These are phyloP conservation scores for Coniferiporia sulphurascens DNA, from an alignment of 1,284 basidiomycete species.

Conservation along the genomic window DNA sequence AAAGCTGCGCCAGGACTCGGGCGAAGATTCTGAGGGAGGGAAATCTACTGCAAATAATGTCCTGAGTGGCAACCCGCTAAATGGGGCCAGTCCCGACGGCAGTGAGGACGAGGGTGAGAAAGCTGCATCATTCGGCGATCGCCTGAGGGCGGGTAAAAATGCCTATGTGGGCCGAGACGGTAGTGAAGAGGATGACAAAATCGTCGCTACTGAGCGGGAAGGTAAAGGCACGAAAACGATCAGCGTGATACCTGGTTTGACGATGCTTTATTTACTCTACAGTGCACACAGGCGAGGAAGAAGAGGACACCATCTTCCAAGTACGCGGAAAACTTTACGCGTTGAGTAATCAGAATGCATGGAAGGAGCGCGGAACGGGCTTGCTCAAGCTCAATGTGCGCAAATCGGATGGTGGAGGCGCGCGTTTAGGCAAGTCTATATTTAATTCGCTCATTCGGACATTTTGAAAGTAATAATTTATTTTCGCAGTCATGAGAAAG, in stretches of 20 bases:
- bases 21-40: slow-evolving; percentile 15
- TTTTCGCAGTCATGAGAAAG: slow-evolving; percentile 83
- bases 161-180: slow-evolving; percentile 35
- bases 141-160: slow-evolving; percentile 47
- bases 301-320: slow-evolving; percentile 81
- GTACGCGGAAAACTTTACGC: slow-evolving; percentile 83
- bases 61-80: neutral
- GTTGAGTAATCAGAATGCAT: slow-evolving; percentile 61
- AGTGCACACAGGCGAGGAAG: slow-evolving; percentile 91
- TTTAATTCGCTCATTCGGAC: neutral
- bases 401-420: slow-evolving; percentile 58
- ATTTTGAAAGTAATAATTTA: neutral
- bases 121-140: slow-evolving; percentile 51
- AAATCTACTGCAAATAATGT: slow-evolving; percentile 1
- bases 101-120: slow-evolving; percentile 30
- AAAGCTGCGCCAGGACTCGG: slow-evolving; percentile 18
- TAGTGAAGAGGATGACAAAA: slow-evolving; percentile 45
- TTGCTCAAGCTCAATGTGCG: slow-evolving; percentile 78
- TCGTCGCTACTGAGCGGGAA: slow-evolving; percentile 60
- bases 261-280: slow-evolving; percentile 11
- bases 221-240: slow-evolving; percentile 38
- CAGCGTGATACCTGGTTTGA: neutral
- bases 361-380: slow-evolving; percentile 90
- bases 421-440: slow-evolving; percentile 62
- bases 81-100: slow-evolving; percentile 17